Base-by-base conservation (phyloP, 1,284 basidiomycete species). In the Ustilago esculenta region DNA sequence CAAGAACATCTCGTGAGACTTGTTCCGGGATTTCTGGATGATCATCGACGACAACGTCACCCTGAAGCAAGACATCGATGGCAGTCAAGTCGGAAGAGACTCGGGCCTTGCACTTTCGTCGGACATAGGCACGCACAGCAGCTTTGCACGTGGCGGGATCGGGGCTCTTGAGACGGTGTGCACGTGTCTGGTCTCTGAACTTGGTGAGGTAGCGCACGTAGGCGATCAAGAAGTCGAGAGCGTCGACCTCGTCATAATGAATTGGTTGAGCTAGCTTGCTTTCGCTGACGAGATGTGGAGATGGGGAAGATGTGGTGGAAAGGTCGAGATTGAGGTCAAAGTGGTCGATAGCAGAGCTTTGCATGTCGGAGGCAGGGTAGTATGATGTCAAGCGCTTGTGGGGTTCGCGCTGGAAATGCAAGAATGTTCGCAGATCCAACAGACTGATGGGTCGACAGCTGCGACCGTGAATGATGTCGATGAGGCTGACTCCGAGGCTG, bases 361-460 rank as follows among this genome's bases (percentile, higher is more conserved):
- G 45, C 53, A 58, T 70, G 32, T 58, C 73, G 5, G 67, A 70
- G 21, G 67, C 67, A 5, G 60, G 67, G 12, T 48, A 59, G 52
- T 61, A 55, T 20, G 70, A 25, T 3, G 51, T 34, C 8, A 56
- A 20, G 45, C 61, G 70, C 17, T 58, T 45, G 10, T 48, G 34
- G 33, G 66, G 45, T 39, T 54, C 50, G 15, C 73, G 61, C 24
- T 72, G 71, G 32, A 53, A 61, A 33, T 57, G 52, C n/a, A 64
- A 41, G 23, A 54, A 64, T 24, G 58, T 40, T 40, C 53, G 57
- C n/a, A 64, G 34, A 39, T 60, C 57, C 24, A 58, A 39, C 5
- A 75, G 41, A 24, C 70, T 70, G 42, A 75, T 73, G 8, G 73
- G 73, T 9, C 70, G 66, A 27, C 73, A 75, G 35, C 70, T 75